Evolutionary conservation across 805 yeast genomes (phyloP), one percentile per base, ranked within the genome.

Genomic region (Groenewaldozyma salmanticensis): DNA sequence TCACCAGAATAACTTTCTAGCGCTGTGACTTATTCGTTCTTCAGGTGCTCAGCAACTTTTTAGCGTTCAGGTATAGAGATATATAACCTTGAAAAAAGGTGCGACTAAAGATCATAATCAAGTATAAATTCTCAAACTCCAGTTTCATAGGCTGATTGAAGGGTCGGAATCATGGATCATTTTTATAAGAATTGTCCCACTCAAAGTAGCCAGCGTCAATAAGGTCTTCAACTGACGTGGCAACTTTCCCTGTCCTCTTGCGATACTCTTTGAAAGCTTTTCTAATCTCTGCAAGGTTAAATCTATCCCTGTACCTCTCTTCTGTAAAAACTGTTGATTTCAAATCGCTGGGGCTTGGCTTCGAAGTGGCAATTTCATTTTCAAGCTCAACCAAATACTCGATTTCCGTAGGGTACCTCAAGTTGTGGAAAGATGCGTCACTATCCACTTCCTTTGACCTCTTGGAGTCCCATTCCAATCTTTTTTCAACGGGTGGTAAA

Each of bases 381-480:
- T 16, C 21, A 15, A 35, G 33, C 16, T 27, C 19, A n/a, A 34
- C 43, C 2, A 27, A 19, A 21, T 40, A 40, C 9, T 15, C 21
- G 22, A 40, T 22, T 21, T 27, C 35, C 13, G 18, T 24, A 21
- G 38, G 38, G 19, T 19, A 27, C 11, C 17, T 18, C 34, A 40
- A 11, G 11, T 35, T 17, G 18, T 40, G 43, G 21, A 40, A 40
- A 6, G 18, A n/a, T 19, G 24, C 27, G 7, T 34, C 39, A 20
- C 20, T 21, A 9, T 33, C 5, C 2, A 19, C 31, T 9, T 36
- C 29, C 17, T 35, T 17, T 19, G 21, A 21, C 20, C 44, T 31
- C 31, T 38, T 35, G 19, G 31, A 11, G n/a, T 36, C 41, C 49
- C 49, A 45, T 20, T 37, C 24, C 5, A 33, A 16, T 15, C 37